These are phyloP conservation scores for Ustilago curta DNA, from an alignment of 1,284 basidiomycete species.

Conservation along the genomic window DNA sequence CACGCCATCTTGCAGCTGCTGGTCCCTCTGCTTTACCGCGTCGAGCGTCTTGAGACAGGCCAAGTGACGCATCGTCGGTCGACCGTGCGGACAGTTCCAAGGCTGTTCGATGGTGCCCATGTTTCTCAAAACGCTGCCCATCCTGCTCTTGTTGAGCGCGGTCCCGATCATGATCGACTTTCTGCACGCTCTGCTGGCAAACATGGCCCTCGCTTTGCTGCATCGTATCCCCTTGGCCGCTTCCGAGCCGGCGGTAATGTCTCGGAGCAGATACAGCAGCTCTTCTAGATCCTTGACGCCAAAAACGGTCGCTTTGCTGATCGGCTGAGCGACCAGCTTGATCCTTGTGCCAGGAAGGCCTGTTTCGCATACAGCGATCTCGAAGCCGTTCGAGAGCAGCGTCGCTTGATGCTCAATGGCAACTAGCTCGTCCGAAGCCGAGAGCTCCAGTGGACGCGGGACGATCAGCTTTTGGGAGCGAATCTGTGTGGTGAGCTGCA, in stretches of 20 bases:
- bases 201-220: conserved; percentile 93
- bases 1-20: background rate
- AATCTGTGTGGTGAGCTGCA: conserved; percentile 88
- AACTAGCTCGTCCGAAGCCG: conserved; percentile 88
- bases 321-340: conserved; percentile 83
- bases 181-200: conserved; percentile 93
- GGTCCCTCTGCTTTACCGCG: background rate
- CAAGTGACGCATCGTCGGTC: conserved; percentile 86
- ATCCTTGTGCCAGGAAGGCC: conserved; percentile 74
- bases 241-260: conserved; percentile 75
- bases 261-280: conserved; percentile 84
- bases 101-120: conserved; percentile 98
- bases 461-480: conserved; percentile 85
- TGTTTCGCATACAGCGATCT: conserved; percentile 74
- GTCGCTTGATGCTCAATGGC: conserved; percentile 87
- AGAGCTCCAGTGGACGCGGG: conserved; percentile 84
- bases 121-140: conserved; percentile 83
- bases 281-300: conserved; percentile 89
- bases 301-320: conserved; percentile 89
- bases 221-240: conserved; percentile 81
- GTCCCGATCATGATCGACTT: conserved; percentile 97
- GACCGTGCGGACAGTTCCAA: conserved; percentile 95
- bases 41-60: conserved; percentile 41
- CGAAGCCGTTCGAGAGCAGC: conserved; percentile 88
- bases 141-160: conserved; percentile 80